A percentile compares a stretch with the other conserved stretches of the same genome.
Evolutionary conservation across 163 green algal species (phyloP).

Genomic region (Coccomyxa subellipsoidea): DNA sequence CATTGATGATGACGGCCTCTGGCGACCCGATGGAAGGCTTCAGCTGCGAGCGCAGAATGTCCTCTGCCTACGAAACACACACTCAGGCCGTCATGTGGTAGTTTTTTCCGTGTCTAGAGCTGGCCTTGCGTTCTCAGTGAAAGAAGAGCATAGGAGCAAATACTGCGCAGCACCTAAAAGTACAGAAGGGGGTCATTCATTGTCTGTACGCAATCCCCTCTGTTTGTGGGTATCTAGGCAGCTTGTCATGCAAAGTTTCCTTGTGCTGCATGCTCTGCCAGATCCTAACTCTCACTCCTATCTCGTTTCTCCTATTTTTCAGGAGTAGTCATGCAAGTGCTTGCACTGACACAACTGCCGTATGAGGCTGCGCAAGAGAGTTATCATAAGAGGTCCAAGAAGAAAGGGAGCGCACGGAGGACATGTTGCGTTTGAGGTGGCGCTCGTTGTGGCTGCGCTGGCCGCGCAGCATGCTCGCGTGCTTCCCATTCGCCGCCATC

Average conservation of each 20-base stretch:
- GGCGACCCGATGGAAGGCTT: constrained; percentile 10
- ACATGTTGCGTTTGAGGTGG: constrained; percentile 43
- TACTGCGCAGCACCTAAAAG: no score
- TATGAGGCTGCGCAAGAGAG: background rate
- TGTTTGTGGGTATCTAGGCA: no score
- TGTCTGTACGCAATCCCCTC: no score
- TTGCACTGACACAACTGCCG: background rate
- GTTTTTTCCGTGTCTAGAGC: no score
- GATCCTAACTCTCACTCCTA: no score
- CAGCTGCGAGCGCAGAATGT: constrained; percentile 33
- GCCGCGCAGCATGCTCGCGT: constrained; percentile 22
- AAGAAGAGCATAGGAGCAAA: no score
- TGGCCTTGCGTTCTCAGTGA: no score
- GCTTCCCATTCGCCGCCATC: constrained; percentile 23
- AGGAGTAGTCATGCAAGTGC: background rate
- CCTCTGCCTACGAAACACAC: constrained; percentile 32
- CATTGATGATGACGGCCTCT: background rate
- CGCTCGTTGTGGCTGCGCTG: constrained; percentile 18
- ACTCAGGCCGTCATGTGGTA: no score
- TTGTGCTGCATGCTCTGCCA: no score
- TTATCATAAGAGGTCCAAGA: no score
- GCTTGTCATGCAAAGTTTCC: no score
- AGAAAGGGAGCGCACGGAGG: background rate
- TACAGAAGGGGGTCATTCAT: no score
- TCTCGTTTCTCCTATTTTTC: background rate